Conservation (phyloP, 139 green algal species). For the Coelastrella sp. region DNA sequence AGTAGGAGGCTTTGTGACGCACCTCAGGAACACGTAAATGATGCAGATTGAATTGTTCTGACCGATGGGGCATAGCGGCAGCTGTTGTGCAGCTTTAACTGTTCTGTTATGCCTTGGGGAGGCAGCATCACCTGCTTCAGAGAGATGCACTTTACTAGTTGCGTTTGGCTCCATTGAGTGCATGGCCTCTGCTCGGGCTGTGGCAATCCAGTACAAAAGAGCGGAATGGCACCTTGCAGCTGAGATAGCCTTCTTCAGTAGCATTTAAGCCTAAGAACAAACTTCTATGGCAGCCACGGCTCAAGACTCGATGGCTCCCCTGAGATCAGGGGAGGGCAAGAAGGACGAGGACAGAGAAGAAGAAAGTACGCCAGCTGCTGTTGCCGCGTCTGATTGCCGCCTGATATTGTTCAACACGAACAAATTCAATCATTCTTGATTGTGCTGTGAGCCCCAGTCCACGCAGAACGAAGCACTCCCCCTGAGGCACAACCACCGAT, state of each 20-base stretch:
- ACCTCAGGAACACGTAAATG: no score
- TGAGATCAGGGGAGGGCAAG: conserved; percentile 80
- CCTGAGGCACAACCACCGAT: conserved; percentile 8
- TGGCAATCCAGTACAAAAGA: background rate
- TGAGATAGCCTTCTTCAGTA: background rate
- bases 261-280: background rate
- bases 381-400: background rate
- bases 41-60: no score
- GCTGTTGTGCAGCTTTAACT: background rate
- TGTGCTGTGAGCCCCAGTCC: no score
- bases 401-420: background rate
- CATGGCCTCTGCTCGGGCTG: background rate
- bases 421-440: background rate
- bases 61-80: no score
- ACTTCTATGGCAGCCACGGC: conserved; percentile 75
- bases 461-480: background rate
- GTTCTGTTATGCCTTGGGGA: background rate
- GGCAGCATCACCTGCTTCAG: background rate
- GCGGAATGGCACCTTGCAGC: background rate
- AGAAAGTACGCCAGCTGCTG: conserved; percentile 73
- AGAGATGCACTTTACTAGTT: background rate
- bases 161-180: background rate
- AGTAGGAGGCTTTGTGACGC: no score
- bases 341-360: conserved; percentile 95
- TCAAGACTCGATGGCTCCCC: conserved; percentile 80